Conservation (phyloP, 495 filamentous ascomycete genomes). For the Pyrenula massariospora region DNA sequence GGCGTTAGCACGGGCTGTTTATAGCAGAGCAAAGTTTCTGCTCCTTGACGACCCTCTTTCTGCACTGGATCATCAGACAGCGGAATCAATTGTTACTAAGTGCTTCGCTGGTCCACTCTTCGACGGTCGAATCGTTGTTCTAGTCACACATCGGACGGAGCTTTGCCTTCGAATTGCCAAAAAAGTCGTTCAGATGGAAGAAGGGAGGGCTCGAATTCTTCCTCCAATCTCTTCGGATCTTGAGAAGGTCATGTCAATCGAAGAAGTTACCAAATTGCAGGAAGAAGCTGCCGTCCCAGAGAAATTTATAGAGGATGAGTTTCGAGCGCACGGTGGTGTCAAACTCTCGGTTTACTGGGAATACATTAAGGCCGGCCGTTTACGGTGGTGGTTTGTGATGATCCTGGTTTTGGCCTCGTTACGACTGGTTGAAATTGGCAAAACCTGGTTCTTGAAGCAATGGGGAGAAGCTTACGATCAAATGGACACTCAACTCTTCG, state of each 20-base stretch:
- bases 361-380: slow-evolving; percentile 65
- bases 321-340: slow-evolving; percentile 64
- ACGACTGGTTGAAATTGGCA: slow-evolving; percentile 44
- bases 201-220: slow-evolving; percentile 40
- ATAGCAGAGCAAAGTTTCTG: slow-evolving; percentile 51
- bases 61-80: slow-evolving; percentile 64
- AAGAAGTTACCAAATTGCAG: slow-evolving; percentile 11
- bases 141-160: slow-evolving; percentile 71
- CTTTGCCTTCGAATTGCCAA: slow-evolving; percentile 53
- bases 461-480: slow-evolving; percentile 67
- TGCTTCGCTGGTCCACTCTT: slow-evolving; percentile 54
- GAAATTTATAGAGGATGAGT: slow-evolving; percentile 76
- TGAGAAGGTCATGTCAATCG: slow-evolving; percentile 13
- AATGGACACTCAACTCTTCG: slow-evolving; percentile 23
- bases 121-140: slow-evolving; percentile 47
- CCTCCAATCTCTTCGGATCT: slow-evolving; percentile 15
- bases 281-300: slow-evolving; percentile 44
- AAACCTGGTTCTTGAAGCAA: slow-evolving; percentile 72
- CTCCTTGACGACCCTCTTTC: slow-evolving; percentile 61
- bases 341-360: slow-evolving; percentile 66
- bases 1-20: slow-evolving; percentile 58
- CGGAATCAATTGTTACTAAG: slow-evolving; percentile 56
- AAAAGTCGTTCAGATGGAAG: slow-evolving; percentile 53
- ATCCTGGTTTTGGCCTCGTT: slow-evolving; percentile 45
- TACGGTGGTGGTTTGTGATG: slow-evolving; percentile 57